Base-by-base conservation (phyloP, 768 basidiomycete species). In the Macrolepiota albuminosa region DNA sequence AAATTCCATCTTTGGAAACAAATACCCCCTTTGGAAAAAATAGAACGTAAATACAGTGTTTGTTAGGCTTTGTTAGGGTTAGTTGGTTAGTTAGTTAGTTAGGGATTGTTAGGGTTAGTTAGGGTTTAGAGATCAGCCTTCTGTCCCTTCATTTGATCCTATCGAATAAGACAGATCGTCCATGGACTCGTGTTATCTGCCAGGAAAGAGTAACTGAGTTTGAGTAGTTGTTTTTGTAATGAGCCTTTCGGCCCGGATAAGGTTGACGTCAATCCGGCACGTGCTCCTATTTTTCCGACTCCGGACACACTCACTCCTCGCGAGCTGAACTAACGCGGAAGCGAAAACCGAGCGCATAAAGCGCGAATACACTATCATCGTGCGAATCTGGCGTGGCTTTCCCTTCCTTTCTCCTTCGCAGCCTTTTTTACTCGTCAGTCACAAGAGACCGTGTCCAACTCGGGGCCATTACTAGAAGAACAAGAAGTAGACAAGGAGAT, bases 341-440 rank as follows among this genome's bases (percentile, higher is more conserved):
- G 29, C 29, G 29, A 29, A 29, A 39, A 39, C 14, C 39, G 39
- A 40, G 39, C 39, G 39, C 33, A 10, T 50, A 50, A 54, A 39
- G 54, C 54, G 45, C 52, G 46, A 58, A 34, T 39, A 24, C 14
- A 21, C 7, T 36, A 21, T 26, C 60, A 39, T 61, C 63, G 61
- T 66, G 62, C 56, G 61, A 63, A 63, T 59, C 67, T 69, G 68
- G 68, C 68, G 60, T 61, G 61, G 65, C 52, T 65, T 59, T 48
- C 56, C 36, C 46, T 56, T 50, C 36, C 43, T 46, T 56, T 21
- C 21, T 52, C 53, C 40, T 43, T 42, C 51, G 36, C 5, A 6
- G 24, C 21, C 16, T 26, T 53, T 21, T 21, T 57, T 36, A 2
- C 46, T 42, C 33, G 36, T 47, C 45, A 16, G 47, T 49, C 29